Percentiles rank a stretch among this genome's conserved stretches.
Conservation (phyloP, 1,284 basidiomycete species). For the Melampsora larici-populina region DNA sequence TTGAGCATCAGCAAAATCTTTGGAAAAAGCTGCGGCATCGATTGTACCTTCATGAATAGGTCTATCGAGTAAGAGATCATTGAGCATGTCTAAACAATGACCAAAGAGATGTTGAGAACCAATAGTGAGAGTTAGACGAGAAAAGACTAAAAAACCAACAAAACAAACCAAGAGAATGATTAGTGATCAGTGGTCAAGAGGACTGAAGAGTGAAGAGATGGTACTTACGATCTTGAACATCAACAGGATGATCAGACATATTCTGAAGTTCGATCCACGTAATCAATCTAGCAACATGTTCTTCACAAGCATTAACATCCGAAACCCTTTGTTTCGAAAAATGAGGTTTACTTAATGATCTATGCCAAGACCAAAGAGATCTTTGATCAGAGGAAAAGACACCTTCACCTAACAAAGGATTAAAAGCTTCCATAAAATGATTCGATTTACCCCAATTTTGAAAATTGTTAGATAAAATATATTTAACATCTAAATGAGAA, state of each 20-base stretch:
- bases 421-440: slow-evolving; percentile 22
- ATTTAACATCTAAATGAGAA: slow-evolving; percentile 34
- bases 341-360: slow-evolving; percentile 66
- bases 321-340: slow-evolving; percentile 67
- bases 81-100: slow-evolving; percentile 31
- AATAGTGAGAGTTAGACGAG: slow-evolving; percentile 67
- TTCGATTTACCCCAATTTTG: slow-evolving; percentile 33
- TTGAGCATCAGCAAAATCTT: slow-evolving; percentile 32
- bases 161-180: background rate
- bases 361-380: slow-evolving; percentile 58
- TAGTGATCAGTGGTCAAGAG: too few relatives aligned
- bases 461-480: slow-evolving; percentile 30
- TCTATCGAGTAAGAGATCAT: too few relatives aligned
- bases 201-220: background rate
- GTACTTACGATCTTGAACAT: slow-evolving; percentile 32
- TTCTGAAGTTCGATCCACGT: slow-evolving; percentile 55
- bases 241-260: slow-evolving; percentile 1
- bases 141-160: slow-evolving; percentile 59
- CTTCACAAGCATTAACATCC: slow-evolving; percentile 67
- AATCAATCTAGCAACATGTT: slow-evolving; percentile 59
- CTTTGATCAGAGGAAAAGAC: slow-evolving; percentile 18
- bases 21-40: slow-evolving; percentile 14
- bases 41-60: background rate
- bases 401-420: too few relatives aligned
- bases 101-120: slow-evolving; percentile 63